Base-by-base conservation (phyloP, 2,329 filamentous ascomycete species). In the Fusarium gaditjirri region DNA sequence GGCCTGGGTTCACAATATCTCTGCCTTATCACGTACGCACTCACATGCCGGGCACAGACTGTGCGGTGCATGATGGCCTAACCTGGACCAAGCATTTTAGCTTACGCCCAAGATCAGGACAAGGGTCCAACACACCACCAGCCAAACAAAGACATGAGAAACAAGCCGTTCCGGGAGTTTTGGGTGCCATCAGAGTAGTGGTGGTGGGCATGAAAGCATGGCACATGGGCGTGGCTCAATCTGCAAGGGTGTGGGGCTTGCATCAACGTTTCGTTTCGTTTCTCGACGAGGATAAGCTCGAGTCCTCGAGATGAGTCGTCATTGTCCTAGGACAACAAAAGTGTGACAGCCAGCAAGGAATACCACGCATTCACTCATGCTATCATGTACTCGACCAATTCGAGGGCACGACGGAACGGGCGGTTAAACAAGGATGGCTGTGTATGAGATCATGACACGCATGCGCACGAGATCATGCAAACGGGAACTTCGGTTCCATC, bases 241-340 rank as follows among this genome's bases (percentile, higher is more conserved):
- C 65, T 75, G 66, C 70, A 71, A 68, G 56, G 58, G 57, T 68
- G 75, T 58, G 75, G 75, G 66, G 73, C 61, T 67, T 75, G 74
- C 70, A 75, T 74, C 75, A 71, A 73, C 72, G 55, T 62, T 68
- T 68, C 31, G 64, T 67, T 61, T 63, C 25, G 42, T 67, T 76
- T 68, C 60, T 66, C 39, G 44, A 60, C 52, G 39, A 64, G 44
- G 35, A 41, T 61, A 64, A 56, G 69, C 41, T 49, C 43, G 35
- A 41, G 49, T 53, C 49, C 27, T n/a, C 49, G 50, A 42, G 53
- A 60, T 53, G 49, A 68, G 54, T 66, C 65, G 62, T 65, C 65
- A 61, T 70, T 55, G 50, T 59, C 66, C 58, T 36, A 39, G 39
- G 56, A 60, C 50, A 61, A 64, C 65, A 42, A 33, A 33, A 47